Conservation (phyloP, 2,329 filamentous ascomycete species). For the Aspergillus bombycis region DNA sequence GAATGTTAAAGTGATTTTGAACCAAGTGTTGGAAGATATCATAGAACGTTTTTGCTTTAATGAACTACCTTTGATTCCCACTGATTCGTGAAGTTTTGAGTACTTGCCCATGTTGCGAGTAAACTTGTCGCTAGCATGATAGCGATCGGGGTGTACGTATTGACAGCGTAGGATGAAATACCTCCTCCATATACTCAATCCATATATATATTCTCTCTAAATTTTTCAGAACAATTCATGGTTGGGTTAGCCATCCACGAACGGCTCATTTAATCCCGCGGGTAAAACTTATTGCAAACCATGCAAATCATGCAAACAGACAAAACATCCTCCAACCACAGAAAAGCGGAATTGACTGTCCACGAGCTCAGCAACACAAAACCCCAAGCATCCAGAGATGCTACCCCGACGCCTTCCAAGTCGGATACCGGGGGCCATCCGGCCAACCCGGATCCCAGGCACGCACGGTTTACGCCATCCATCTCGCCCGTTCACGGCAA, state of each 20-base stretch:
- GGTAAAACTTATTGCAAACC: neutral
- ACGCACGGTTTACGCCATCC: constrained; percentile 20
- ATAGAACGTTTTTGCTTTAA: constrained; percentile 24
- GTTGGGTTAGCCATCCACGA: neutral
- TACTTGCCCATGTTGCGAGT: neutral
- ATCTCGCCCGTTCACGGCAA: constrained; percentile 61
- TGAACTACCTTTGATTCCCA: constrained; percentile 23
- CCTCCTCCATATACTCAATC: no score
- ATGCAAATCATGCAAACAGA: constrained; percentile 19
- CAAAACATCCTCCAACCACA: neutral
- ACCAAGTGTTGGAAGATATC: constrained; percentile 17
- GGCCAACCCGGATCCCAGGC: constrained; percentile 42
- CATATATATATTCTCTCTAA: no score
- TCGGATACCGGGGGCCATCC: constrained; percentile 45
- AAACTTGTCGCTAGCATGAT: neutral
- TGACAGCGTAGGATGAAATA: neutral
- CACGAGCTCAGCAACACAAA: constrained; percentile 1
- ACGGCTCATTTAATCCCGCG: neutral
- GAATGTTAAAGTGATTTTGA: constrained; percentile 14
- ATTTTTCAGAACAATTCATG: neutral
- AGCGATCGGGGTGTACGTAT: neutral
- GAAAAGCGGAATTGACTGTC: neutral
- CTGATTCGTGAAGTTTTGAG: constrained; percentile 1
- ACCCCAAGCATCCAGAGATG: constrained; percentile 27
- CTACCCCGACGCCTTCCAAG: constrained; percentile 38